Evolutionary conservation across 371 early-diverging fungal genomes (phyloP), one percentile per base, ranked within the genome.

Genomic region (Coemansia sp.): DNA sequence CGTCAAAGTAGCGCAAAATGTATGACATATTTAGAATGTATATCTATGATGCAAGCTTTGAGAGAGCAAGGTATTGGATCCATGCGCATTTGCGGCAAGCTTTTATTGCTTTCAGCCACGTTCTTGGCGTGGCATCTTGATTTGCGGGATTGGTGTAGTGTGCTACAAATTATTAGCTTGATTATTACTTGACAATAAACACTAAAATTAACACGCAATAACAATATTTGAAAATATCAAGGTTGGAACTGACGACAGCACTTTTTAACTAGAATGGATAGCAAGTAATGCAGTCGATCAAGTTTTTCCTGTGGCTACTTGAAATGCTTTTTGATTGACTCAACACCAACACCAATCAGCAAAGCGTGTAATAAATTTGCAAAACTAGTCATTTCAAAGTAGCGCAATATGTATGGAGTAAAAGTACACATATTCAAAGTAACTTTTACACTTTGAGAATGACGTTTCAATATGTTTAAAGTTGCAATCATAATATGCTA

Each of bases 291-390:
- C 7, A 86, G 86, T 47, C 74, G 74, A 53, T 73, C 47, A 1
- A 44, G 28, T 73, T 86, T 86, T 18, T 47, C 56, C 11, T 50
- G 59, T 1, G 71, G 69, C 86, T 87, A 86, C 33, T 66, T 74
- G 11, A 63, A 75, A 42, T 64, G 33, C 50, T 55, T 64, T 21
- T 69, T 62, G 16, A 40, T 65, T 71, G 69, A 80, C 61, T 72
- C 59, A 20, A 26, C 68, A 7, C 48, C 56, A 39, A 62, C 70
- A 0, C 51, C 59, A 5, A 58, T 44, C 26, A 80, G 75, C 12
- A 80, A 39, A 5, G 61, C 26, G 16, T 70, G 69, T 54, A 53
- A 55, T 3, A 54, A 30, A 33, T 78, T 64, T 0, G 64, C 59
- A 7, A 72, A 18, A 14, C 72, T 73, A 16, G 47, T 26, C 2